Evolutionary conservation across 1,284 basidiomycete genomes (phyloP).

Genomic region (Irpex rosettiformis): DNA sequence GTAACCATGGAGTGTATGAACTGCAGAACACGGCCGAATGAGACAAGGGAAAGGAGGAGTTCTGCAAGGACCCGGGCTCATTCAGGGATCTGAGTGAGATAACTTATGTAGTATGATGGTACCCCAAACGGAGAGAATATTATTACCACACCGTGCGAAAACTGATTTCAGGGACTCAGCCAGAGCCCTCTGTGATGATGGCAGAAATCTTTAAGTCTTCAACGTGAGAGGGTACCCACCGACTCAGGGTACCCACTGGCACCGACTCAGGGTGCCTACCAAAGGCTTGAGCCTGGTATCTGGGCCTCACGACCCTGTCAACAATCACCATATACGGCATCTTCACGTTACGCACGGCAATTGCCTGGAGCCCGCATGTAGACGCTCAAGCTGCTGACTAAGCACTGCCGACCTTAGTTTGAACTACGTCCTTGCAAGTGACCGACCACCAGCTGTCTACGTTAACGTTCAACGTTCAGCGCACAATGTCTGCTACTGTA

Average conservation of each 20-base stretch:
- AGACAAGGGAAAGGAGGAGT: too few species aligned
- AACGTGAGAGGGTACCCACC: neutral
- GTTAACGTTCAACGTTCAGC: neutral
- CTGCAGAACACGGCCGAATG: too few species aligned
- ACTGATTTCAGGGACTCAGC: neutral
- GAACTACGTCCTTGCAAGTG: too few species aligned
- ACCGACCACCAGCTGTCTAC: too few species aligned
- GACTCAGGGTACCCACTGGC: too few species aligned
- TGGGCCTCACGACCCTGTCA: too few species aligned
- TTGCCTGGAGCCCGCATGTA: neutral
- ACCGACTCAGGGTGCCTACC: neutral
- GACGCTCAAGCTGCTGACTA: neutral
- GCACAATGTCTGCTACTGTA: slow-evolving; percentile 32
- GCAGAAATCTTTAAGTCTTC: neutral
- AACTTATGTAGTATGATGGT: neutral
- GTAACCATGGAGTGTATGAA: too few species aligned
- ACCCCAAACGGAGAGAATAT: neutral
- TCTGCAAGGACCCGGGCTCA: too few species aligned
- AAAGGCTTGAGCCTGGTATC: too few species aligned
- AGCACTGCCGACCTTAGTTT: neutral
- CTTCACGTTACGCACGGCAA: neutral
- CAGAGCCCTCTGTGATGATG: neutral
- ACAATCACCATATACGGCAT: neutral
- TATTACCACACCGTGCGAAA: neutral
- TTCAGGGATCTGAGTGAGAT: neutral